Percentiles rank a stretch among this genome's conserved stretches.
phyloP scores from a whole-genome alignment of 192 early-diverging fungal genomes.

The Oehlia diaphana region DNA sequence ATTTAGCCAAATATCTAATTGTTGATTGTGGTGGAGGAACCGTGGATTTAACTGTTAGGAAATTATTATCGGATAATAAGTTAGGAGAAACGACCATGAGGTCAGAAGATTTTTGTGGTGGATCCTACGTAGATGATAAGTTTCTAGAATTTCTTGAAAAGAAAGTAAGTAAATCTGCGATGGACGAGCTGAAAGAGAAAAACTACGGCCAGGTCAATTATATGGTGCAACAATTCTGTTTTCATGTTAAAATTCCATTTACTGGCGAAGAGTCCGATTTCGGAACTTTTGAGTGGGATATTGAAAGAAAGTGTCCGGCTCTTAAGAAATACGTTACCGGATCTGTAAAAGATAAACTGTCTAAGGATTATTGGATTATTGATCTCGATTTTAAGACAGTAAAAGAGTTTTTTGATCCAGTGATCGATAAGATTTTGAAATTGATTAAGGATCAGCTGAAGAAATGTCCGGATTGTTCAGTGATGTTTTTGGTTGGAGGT shows the following conservation, averaged over 20 bases:
- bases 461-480: not conserved
- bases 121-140: conserved; percentile 2
- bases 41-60: not conserved
- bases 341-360: not conserved
- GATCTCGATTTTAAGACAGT: not conserved
- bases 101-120: not conserved
- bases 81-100: not conserved
- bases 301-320: not conserved
- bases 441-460: not conserved
- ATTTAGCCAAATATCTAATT: not conserved
- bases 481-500: not conserved
- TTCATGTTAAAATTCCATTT: not conserved
- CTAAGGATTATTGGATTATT: not conserved
- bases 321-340: not conserved
- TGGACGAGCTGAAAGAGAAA: not conserved
- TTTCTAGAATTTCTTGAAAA: conserved; percentile 3
- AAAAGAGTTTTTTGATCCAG: conserved; percentile 11
- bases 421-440: conserved; percentile 8
- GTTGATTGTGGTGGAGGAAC: not conserved
- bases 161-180: not conserved
- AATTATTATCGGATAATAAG: not conserved
- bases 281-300: not conserved
- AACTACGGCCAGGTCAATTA: conserved; percentile 6
- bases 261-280: not conserved
- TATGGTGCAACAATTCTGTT: not conserved